phyloP scores from a whole-genome alignment of 164 flowering plant genomes.

The Aristolochia californica region DNA sequence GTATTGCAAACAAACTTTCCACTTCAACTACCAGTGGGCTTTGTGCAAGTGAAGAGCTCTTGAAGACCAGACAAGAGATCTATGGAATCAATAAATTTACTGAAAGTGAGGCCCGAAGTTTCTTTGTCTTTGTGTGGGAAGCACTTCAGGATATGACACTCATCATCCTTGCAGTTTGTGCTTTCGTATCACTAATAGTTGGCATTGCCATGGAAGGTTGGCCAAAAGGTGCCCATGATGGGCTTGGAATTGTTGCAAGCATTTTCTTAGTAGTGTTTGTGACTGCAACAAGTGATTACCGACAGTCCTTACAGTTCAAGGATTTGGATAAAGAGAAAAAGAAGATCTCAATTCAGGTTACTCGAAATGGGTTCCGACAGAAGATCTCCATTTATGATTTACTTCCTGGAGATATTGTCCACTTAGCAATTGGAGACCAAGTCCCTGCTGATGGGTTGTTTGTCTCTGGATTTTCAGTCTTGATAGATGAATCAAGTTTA shows the following conservation, averaged over 20 bases:
- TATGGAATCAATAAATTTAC: slow-evolving; percentile 78
- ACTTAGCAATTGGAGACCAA: slow-evolving; percentile 82
- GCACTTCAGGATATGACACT: slow-evolving; percentile 95
- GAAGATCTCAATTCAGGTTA: slow-evolving; percentile 68
- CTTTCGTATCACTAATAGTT: slow-evolving; percentile 69
- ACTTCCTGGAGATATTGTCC: slow-evolving; percentile 86
- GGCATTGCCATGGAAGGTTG: slow-evolving; percentile 86
- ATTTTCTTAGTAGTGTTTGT: slow-evolving; percentile 88
- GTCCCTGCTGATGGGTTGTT: slow-evolving; percentile 96
- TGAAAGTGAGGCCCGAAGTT: slow-evolving; percentile 57
- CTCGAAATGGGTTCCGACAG: slow-evolving; percentile 63
- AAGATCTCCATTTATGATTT: slow-evolving; percentile 79
- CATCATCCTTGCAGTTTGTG: slow-evolving; percentile 83
- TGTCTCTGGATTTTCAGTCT: slow-evolving; percentile 63
- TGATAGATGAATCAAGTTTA: slow-evolving; percentile 81
- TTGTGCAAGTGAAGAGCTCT: slow-evolving; percentile 30
- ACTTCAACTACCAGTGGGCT: slow-evolving; percentile 55
- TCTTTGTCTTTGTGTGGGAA: slow-evolving; percentile 92
- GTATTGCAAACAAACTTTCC: slow-evolving; percentile 57
- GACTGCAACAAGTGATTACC: slow-evolving; percentile 90
- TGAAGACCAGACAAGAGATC: slow-evolving; percentile 43
- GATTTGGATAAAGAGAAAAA: slow-evolving; percentile 89
- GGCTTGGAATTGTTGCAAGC: slow-evolving; percentile 91
- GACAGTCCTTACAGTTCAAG: slow-evolving; percentile 80
- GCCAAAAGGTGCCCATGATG: slow-evolving; percentile 98